Percentiles rank a stretch among this genome's conserved stretches.
These are phyloP conservation scores for Nicotiana paniculata DNA, from an alignment of 257 asterid species.

Conservation along the genomic window DNA sequence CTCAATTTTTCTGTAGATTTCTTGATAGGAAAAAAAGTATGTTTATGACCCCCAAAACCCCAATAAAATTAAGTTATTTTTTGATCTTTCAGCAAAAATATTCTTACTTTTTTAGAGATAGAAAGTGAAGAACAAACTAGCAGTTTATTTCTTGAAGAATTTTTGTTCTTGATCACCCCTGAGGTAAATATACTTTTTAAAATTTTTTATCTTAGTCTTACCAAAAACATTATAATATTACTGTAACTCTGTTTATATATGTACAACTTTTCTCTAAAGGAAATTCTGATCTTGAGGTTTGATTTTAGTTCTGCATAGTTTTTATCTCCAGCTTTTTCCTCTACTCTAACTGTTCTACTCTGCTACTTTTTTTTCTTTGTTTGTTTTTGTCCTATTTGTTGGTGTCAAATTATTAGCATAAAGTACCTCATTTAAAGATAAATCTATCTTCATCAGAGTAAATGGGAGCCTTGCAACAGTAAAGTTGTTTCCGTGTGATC, in stretches of 20 bases:
- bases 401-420: not conserved
- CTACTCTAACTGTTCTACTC: not conserved
- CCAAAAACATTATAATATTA: no score
- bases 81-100: not conserved
- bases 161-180: not conserved
- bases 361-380: not conserved
- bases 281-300: not conserved
- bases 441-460: not conserved
- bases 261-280: no score
- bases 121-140: not conserved
- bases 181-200: not conserved
- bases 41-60: not conserved
- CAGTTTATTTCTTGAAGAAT: not conserved
- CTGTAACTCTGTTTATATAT: no score
- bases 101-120: not conserved
- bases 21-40: not conserved
- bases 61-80: not conserved
- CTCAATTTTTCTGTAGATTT: not conserved
- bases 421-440: not conserved
- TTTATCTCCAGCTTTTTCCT: not conserved
- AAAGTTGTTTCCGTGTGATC: fast-evolving
- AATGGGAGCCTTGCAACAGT: no score
- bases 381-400: not conserved
- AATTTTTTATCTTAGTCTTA: no score
- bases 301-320: not conserved